These are phyloP conservation scores for Ceriops zippeliana DNA, from an alignment of 345 rosid genomes.

Conservation along the genomic window DNA sequence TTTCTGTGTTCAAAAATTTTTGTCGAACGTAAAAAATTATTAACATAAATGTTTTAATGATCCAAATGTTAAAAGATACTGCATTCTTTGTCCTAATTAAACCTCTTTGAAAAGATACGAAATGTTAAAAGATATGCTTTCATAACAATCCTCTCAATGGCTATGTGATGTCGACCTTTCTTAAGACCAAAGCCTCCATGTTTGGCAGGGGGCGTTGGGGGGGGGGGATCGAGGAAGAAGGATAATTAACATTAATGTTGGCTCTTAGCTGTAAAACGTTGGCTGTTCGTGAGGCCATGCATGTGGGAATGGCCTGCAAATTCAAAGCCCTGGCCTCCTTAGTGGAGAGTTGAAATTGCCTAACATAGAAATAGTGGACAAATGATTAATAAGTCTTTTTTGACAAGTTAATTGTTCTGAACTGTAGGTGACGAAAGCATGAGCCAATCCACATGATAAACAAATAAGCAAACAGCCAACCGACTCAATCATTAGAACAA, in stretches of 20 bases:
- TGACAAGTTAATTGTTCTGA: background rate
- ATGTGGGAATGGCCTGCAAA: constrained; percentile 2
- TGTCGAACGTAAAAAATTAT: too few species aligned
- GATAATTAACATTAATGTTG: background rate
- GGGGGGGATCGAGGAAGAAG: background rate
- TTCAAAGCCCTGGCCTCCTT: background rate
- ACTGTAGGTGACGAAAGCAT: background rate
- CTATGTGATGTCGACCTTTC: background rate
- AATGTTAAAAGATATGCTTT: too few species aligned
- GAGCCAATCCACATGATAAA: background rate
- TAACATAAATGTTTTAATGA: too few species aligned
- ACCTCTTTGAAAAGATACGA: too few species aligned
- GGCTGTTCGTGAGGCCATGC: background rate
- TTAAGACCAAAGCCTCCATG: background rate
- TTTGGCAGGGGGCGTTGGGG: background rate
- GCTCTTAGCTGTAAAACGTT: background rate
- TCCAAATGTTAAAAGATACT: too few species aligned
- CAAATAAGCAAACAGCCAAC: too few species aligned
- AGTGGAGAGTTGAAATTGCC: background rate
- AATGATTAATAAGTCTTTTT: background rate
- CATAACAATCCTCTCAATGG: background rate
- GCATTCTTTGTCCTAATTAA: too few species aligned
- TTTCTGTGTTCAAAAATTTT: too few species aligned
- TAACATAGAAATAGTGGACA: background rate
- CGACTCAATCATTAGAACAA: too few species aligned